Conservation (phyloP, 805 yeast genomes). For the Blastobotrys muscicola region DNA sequence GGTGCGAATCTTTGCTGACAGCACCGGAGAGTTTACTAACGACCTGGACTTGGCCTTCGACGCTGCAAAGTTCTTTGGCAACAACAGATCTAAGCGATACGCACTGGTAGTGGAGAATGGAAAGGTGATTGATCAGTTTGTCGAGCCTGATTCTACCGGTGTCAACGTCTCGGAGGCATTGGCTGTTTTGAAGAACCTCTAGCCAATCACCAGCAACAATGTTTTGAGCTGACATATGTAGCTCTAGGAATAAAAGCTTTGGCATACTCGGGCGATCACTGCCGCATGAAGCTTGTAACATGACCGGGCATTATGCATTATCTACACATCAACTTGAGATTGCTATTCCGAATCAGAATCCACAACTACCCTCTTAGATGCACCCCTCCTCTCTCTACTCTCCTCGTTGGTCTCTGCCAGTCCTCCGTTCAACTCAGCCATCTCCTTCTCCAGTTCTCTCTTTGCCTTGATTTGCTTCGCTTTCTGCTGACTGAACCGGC, state of each 20-base stretch:
- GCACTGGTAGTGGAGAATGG: slow-evolving; percentile 73
- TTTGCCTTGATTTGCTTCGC: slow-evolving; percentile 20
- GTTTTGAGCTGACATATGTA: background rate
- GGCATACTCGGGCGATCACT: too few species aligned
- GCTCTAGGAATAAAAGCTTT: too few species aligned
- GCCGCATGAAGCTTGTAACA: too few species aligned
- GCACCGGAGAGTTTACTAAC: slow-evolving; percentile 61
- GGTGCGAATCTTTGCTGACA: slow-evolving; percentile 65
- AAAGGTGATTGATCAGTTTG: slow-evolving; percentile 51
- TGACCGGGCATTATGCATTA: too few species aligned
- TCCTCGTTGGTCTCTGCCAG: slow-evolving; percentile 7
- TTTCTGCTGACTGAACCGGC: slow-evolving; percentile 21
- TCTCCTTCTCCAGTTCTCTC: slow-evolving; percentile 17
- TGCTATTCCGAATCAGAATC: too few species aligned
- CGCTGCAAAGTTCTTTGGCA: slow-evolving; percentile 69
- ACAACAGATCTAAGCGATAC: slow-evolving; percentile 62
- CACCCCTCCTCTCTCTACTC: background rate
- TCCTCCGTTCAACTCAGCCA: slow-evolving; percentile 17
- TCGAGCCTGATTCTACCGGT: slow-evolving; percentile 75
- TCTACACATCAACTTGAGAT: too few species aligned
- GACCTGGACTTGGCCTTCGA: slow-evolving; percentile 63
- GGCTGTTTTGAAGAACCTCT: slow-evolving; percentile 22
- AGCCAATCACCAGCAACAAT: slow-evolving; percentile 1
- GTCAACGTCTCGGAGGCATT: slow-evolving; percentile 34
- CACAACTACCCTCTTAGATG: background rate